Evolutionary conservation across 805 yeast genomes (phyloP).

Genomic region (Debaryomyces castellii): DNA sequence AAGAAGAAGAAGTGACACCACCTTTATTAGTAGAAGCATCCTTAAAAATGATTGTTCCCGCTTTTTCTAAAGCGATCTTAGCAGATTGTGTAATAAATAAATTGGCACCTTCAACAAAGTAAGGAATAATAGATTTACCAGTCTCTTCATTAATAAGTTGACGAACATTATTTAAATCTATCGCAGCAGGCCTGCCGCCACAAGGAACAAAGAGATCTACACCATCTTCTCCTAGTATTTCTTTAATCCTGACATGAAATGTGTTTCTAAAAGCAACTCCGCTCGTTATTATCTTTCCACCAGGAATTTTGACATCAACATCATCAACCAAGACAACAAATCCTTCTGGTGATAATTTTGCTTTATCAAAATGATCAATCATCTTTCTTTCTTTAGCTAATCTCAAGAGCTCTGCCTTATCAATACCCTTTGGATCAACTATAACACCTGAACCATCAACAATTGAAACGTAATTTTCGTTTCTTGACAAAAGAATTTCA

Average conservation of each 20-base stretch:
- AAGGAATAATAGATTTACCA: conserved; percentile 76
- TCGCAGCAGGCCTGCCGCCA: conserved; percentile 98
- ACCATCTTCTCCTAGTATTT: conserved; percentile 55
- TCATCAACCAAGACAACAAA: conserved; percentile 86
- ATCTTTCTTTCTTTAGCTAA: conserved; percentile 77
- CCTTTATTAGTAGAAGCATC: conserved; percentile 98
- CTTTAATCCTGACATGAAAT: conserved; percentile 75
- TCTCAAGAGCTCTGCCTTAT: conserved; percentile 72
- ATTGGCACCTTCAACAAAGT: conserved; percentile 96
- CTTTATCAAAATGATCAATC: conserved; percentile 65
- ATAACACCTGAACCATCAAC: conserved; percentile 97
- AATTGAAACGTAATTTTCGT: conserved; percentile 81
- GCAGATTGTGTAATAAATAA: conserved; percentile 94
- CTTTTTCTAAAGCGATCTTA: conserved; percentile 77
- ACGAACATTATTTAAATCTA: conserved; percentile 80
- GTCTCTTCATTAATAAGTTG: conserved; percentile 70
- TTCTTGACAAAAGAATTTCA: conserved; percentile 82
- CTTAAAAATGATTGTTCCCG: conserved; percentile 85
- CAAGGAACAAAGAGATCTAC: conserved; percentile 93
- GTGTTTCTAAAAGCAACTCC: conserved; percentile 90
- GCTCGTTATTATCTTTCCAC: conserved; percentile 70
- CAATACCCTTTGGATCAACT: conserved; percentile 87
- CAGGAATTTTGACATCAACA: conserved; percentile 72
- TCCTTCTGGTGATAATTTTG: conserved; percentile 71
- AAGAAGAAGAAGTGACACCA: conserved; percentile 95